Evolutionary conservation across 2,329 filamentous ascomycete genomes (phyloP), one percentile per base, ranked within the genome.

Genomic region (Aspergillus spinulosporus): DNA sequence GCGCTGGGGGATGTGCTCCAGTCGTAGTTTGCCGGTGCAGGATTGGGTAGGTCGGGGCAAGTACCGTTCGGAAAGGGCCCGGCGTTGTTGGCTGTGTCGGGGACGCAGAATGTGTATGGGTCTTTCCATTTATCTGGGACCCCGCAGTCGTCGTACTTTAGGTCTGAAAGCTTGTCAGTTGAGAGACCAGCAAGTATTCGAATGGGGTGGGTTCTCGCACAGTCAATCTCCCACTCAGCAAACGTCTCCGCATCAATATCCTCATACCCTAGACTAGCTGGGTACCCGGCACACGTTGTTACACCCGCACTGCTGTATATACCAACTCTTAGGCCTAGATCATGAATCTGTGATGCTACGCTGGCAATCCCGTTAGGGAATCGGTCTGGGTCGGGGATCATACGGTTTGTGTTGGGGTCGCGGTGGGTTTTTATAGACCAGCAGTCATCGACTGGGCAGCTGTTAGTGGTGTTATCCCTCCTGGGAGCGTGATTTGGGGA

Each of bases 311-410:
- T 80, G 62, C 80, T 80, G 64, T 88, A 88, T 56, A 88, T 85
- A 1, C 85, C 85, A 7, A 86, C 72, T 65, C 87, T 88, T 44
- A 88, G 64, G 1, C 82, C 83, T 59, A 84, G 64, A 2, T 63
- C 70, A 58, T 88, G 85, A 21, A 87, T 76, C 56, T 80, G 65
- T 26, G 80, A 70, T 1, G 83, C 83, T 1, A 82, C 68, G 0
- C 79, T 77, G 6, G 75, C 75, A 58, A 88, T 84, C 0, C 85
- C 85, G 14, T 78, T 71, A 0, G 85, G 85, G 57, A 87, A 88
- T 55, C 79, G 82, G 2, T 60, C 65, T 0, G 70, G 67, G 60
- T 85, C 78, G 0, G 79, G 75, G 3, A 80, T 66, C 3, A 84
- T 74, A 40, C 78, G 70, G 1, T 73, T 62, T 0, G 76, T 81